Evolutionary conservation across 2,329 filamentous ascomycete genomes (phyloP).

Genomic region (Trichoderma arundinaceum): DNA sequence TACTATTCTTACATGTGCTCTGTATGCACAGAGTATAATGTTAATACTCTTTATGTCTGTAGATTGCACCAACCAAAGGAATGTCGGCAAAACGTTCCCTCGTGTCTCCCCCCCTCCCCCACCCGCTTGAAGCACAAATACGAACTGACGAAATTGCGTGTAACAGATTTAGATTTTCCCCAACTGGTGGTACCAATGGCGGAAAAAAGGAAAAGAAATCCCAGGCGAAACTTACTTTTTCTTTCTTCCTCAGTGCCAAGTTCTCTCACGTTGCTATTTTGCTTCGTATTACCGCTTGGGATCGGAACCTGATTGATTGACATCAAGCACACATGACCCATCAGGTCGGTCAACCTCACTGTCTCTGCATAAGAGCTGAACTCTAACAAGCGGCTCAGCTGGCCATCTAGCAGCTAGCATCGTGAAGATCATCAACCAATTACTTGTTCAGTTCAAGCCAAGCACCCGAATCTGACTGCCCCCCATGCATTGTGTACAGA

Average conservation of each 20-base stretch:
- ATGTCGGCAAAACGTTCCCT: not conserved
- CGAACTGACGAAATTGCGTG: slow-evolving; percentile 12
- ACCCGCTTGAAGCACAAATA: slow-evolving; percentile 8
- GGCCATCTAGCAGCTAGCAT: not conserved
- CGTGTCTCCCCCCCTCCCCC: not conserved
- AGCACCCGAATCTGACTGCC: not conserved
- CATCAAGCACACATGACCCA: no score
- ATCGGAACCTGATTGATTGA: no score
- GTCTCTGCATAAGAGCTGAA: no score
- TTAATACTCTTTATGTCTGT: not conserved
- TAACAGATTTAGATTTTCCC: not conserved
- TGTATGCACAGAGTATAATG: no score
- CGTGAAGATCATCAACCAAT: not conserved
- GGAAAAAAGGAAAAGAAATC: no score
- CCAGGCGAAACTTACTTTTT: no score
- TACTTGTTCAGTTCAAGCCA: not conserved
- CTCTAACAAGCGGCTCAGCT: no score
- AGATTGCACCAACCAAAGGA: not conserved
- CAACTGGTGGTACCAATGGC: not conserved
- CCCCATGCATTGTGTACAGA: no score
- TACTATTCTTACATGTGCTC: no score
- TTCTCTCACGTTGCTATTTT: no score
- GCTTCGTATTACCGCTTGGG: no score
- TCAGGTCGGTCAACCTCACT: no score
- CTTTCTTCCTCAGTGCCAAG: not conserved